A percentile compares a stretch with the other conserved stretches of the same genome.
phyloP scores from a whole-genome alignment of 2,329 filamentous ascomycete genomes.

The Xylaria polymorpha region DNA sequence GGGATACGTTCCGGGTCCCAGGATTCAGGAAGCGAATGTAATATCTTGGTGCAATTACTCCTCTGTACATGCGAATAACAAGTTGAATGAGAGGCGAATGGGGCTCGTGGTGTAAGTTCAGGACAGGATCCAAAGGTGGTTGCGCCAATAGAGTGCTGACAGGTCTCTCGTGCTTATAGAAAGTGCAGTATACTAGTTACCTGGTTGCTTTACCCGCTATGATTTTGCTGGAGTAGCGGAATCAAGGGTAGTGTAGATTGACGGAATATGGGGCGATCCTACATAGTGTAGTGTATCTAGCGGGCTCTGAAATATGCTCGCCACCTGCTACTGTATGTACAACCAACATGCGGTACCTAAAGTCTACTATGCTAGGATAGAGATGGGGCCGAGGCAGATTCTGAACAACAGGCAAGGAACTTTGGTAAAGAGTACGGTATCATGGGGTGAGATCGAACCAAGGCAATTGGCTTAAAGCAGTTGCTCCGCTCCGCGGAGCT shows the following conservation, averaged over 20 bases:
- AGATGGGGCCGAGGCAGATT: not conserved
- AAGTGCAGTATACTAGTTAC: not conserved
- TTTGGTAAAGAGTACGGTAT: too few relatives aligned
- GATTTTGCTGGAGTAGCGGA: constrained; percentile 5
- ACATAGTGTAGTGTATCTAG: not conserved
- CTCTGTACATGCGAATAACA: constrained; percentile 7
- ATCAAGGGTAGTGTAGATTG: too few relatives aligned
- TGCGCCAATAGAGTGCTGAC: constrained; percentile 35
- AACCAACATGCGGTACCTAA: not conserved
- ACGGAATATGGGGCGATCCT: constrained; percentile 14
- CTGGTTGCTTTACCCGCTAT: not conserved
- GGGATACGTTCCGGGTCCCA: constrained; percentile 25
- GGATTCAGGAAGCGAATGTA: constrained; percentile 28
- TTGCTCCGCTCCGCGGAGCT: too few relatives aligned
- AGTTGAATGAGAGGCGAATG: constrained; percentile 2
- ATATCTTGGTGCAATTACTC: constrained; percentile 6
- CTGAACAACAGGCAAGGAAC: not conserved
- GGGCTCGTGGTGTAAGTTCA: not conserved
- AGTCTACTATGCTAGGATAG: not conserved
- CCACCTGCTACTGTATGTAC: not conserved
- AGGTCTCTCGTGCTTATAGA: not conserved
- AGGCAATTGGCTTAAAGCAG: too few relatives aligned
- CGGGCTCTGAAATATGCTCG: constrained; percentile 6
- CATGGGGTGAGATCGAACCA: too few relatives aligned
- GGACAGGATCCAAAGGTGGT: not conserved